phyloP scores from a whole-genome alignment of 352 stramenopile genomes.

The Phytopythium ostracodes region DNA sequence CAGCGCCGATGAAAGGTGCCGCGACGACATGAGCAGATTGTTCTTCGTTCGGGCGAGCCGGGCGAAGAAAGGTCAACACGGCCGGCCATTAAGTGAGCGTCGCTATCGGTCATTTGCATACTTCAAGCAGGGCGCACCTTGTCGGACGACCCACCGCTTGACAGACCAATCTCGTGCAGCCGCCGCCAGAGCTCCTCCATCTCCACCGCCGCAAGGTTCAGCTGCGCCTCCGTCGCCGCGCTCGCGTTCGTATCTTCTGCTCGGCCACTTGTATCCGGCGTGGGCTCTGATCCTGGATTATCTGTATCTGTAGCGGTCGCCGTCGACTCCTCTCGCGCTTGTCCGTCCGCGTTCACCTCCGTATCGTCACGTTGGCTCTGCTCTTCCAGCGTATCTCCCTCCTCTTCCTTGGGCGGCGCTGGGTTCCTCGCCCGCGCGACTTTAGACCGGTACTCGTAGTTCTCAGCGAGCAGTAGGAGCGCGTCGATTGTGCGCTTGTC shows the following conservation, averaged over 20 bases:
- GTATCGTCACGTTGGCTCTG: not conserved
- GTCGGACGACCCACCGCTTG: conserved; percentile 40
- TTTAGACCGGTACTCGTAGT: conserved; percentile 76
- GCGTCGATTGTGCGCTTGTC: conserved; percentile 71
- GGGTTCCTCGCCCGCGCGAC: conserved; percentile 42
- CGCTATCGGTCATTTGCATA: not conserved
- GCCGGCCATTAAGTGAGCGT: not conserved
- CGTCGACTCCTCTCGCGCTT: no score
- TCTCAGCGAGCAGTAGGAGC: conserved; percentile 64
- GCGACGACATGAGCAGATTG: conserved; percentile 71
- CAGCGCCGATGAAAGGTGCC: conserved; percentile 75
- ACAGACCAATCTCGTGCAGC: conserved; percentile 76
- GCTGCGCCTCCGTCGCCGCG: conserved; percentile 44
- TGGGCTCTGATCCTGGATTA: not conserved
- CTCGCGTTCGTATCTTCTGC: conserved; percentile 28
- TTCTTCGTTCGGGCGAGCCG: conserved; percentile 10
- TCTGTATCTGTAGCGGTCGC: not conserved
- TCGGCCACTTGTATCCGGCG: not conserved
- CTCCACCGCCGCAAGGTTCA: conserved; percentile 67
- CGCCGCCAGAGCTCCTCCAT: conserved; percentile 83
- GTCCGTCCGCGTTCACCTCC: not conserved
- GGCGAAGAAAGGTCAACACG: not conserved
- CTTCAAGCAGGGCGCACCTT: conserved; percentile 28
- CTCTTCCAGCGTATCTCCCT: not conserved
- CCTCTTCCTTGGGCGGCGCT: conserved; percentile 13